Evolutionary conservation across 2,329 filamentous ascomycete species (phyloP).

Genomic region (Cadophora sp.): DNA sequence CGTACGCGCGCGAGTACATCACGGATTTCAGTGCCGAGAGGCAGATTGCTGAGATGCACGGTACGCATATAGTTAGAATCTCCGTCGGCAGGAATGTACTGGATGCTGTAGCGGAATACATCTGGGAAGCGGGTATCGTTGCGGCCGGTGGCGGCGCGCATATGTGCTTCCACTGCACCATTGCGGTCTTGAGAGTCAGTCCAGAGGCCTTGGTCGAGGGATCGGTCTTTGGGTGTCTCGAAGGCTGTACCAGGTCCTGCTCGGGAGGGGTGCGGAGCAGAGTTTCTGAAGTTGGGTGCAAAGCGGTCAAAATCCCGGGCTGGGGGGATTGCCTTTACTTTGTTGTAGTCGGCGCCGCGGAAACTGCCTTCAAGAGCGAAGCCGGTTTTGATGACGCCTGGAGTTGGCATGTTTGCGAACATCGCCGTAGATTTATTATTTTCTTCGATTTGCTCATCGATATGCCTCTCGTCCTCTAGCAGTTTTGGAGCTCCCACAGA

Average conservation of each 20-base stretch:
- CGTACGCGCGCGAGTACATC: conserved; percentile 37
- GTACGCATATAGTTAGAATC: conserved; percentile 35
- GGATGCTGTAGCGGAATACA: conserved; percentile 37
- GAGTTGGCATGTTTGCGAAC: conserved; percentile 28
- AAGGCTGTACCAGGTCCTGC: not conserved
- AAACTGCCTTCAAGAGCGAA: conserved; percentile 26
- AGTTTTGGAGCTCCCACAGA: not conserved
- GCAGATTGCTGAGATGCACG: conserved; percentile 36
- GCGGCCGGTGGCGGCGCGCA: not conserved
- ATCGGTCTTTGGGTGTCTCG: conserved; percentile 8
- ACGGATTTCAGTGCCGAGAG: conserved; percentile 28
- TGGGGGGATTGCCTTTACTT: not conserved
- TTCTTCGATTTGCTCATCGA: conserved; percentile 28
- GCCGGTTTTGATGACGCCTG: conserved; percentile 35
- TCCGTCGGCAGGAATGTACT: conserved; percentile 28
- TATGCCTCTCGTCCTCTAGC: conserved; percentile 18
- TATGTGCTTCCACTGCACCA: conserved; percentile 23
- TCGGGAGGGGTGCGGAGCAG: not conserved
- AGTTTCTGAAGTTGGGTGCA: not conserved
- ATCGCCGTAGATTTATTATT: conserved; percentile 23
- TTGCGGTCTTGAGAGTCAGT: conserved; percentile 25
- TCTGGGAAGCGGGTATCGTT: conserved; percentile 27
- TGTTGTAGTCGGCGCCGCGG: conserved; percentile 33
- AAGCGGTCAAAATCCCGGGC: not conserved
- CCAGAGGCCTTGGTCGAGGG: conserved; percentile 19